phyloP scores from a whole-genome alignment of 2,329 filamentous ascomycete genomes.

The Blumeria hordei region DNA sequence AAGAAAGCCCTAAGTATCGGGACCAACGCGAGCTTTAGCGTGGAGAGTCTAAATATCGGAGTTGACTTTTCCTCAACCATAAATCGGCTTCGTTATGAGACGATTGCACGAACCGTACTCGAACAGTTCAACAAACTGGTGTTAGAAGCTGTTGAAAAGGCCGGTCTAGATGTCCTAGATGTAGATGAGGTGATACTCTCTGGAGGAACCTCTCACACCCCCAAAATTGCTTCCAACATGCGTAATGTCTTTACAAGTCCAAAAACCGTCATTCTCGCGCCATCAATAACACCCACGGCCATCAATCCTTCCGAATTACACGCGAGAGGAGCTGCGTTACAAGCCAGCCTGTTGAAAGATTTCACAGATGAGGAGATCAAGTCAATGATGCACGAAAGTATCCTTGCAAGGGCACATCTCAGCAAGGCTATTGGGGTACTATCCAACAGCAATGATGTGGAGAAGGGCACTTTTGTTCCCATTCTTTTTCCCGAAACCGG shows the following conservation, averaged over 20 bases:
- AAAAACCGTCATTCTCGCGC: conserved; percentile 50
- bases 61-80: conserved; percentile 79
- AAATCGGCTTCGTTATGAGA: conserved; percentile 84
- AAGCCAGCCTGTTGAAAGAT: conserved; percentile 82
- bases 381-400: conserved; percentile 83
- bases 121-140: conserved; percentile 70
- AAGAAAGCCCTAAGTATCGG: conserved; percentile 85
- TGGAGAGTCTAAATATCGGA: conserved; percentile 74
- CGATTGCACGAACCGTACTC: conserved; percentile 67
- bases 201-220: conserved; percentile 80
- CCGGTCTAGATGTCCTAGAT: conserved; percentile 72
- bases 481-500: conserved; percentile 72
- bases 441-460: conserved; percentile 31
- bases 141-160: conserved; percentile 71
- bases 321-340: conserved; percentile 77
- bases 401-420: conserved; percentile 83
- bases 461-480: conserved; percentile 48
- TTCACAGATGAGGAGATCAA: conserved; percentile 87
- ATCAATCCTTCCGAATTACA: conserved; percentile 87
- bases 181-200: conserved; percentile 86
- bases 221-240: conserved; percentile 69
- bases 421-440: conserved; percentile 73
- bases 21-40: conserved; percentile 69
- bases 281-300: conserved; percentile 49
- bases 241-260: conserved; percentile 55